Conservation (phyloP, 1,284 basidiomycete genomes). For the Microbotryomycetes sp. region DNA sequence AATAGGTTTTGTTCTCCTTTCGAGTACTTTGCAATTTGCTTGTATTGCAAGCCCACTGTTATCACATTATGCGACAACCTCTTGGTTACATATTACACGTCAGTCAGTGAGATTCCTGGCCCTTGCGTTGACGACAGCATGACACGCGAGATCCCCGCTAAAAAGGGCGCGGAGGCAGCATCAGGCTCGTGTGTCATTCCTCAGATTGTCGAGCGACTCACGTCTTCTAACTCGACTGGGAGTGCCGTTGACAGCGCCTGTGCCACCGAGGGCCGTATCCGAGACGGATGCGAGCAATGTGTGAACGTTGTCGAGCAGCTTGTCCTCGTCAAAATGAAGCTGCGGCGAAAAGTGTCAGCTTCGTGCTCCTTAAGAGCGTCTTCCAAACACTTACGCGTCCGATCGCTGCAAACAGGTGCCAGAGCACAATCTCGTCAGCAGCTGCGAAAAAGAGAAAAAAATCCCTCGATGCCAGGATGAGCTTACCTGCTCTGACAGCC, state of each 20-base stretch:
- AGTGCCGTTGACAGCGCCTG: conserved; percentile 15
- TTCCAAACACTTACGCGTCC: not conserved
- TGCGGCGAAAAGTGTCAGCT: conserved; percentile 2
- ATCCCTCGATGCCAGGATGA: not conserved
- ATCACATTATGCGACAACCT: no score
- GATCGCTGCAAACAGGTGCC: not conserved
- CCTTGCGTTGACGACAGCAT: conserved; percentile 29
- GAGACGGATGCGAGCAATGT: conserved; percentile 29
- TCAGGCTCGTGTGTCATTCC: not conserved
- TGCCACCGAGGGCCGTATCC: conserved; percentile 28
- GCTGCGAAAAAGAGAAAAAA: not conserved
- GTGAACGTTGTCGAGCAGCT: conserved; percentile 30
- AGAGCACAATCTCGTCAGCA: not conserved
- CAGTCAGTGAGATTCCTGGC: no score
- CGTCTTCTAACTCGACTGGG: conserved; percentile 24
- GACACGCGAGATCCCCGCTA: conserved; percentile 29
- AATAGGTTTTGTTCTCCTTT: no score
- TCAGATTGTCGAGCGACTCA: not conserved
- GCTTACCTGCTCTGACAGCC: conserved; percentile 57
- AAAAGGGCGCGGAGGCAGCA: not conserved
- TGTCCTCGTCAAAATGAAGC: conserved; percentile 22
- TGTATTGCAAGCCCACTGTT: no score
- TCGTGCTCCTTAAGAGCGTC: conserved; percentile 1
- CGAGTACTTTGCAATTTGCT: no score
- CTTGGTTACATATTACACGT: no score